Percentiles rank a stretch among this genome's conserved stretches.
Conservation (phyloP, 441 rosid genomes). For the Sinapis alba region DNA sequence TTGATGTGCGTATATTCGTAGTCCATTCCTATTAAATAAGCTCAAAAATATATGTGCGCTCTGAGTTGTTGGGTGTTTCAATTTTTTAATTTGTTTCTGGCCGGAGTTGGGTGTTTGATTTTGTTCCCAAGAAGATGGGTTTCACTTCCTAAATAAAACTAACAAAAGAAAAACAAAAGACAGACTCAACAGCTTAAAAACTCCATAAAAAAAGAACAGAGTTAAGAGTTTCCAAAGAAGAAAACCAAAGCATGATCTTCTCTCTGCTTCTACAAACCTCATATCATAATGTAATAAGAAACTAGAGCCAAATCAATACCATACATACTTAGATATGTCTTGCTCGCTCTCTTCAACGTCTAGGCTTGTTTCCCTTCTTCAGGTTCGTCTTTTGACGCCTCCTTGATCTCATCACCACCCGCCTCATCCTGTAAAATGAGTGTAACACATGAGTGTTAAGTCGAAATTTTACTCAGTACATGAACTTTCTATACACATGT, state of each 20-base stretch:
- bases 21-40: no score
- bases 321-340: conserved; percentile 3
- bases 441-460: no score
- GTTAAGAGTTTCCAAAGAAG: conserved; percentile 3
- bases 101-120: not conserved
- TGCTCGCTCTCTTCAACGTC: not conserved
- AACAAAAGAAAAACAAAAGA: not conserved
- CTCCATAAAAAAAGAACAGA: not conserved
- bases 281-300: conserved; percentile 21
- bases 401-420: no score
- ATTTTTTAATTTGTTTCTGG: not conserved
- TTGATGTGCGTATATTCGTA: conserved; percentile 27
- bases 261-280: conserved; percentile 18
- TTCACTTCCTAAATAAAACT: not conserved
- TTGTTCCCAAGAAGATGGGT: not conserved
- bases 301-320: conserved; percentile 12
- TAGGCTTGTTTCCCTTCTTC: no score
- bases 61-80: no score
- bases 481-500: no score
- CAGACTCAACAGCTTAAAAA: conserved; percentile 1
- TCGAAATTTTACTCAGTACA: no score
- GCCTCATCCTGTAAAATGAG: no score
- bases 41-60: no score
- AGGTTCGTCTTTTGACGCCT: no score
- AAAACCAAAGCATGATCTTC: conserved; percentile 26